Evolutionary conservation across 495 filamentous ascomycete species (phyloP).

Genomic region (Xanthoparmelia taractica): DNA sequence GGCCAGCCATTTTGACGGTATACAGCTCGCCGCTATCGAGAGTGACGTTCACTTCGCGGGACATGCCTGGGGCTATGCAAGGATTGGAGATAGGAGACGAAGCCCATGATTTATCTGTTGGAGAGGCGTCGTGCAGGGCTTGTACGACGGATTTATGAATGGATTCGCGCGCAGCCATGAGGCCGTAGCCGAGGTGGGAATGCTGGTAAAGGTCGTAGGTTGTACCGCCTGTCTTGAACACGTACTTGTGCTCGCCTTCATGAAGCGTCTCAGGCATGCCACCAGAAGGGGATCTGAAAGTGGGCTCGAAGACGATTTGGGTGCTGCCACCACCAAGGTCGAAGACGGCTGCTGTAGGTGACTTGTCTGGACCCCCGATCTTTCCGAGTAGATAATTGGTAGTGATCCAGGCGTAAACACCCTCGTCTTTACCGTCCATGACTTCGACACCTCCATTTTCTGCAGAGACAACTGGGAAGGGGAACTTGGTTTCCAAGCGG

Average conservation of each 20-base stretch:
- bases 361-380: conserved; percentile 86
- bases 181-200: conserved; percentile 92
- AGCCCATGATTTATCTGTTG: conserved; percentile 48
- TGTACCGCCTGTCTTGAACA: conserved; percentile 80
- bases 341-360: conserved; percentile 85
- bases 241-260: conserved; percentile 94
- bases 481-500: conserved; percentile 81
- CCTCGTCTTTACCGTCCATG: conserved; percentile 92
- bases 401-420: conserved; percentile 99
- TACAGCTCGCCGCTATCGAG: conserved; percentile 46
- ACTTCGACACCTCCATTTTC: conserved; percentile 82
- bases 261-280: conserved; percentile 84
- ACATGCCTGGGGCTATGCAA: conserved; percentile 77
- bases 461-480: conserved; percentile 83
- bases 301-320: conserved; percentile 96
- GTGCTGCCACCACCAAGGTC: conserved; percentile 95
- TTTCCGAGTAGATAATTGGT: conserved; percentile 97
- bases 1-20: conserved; percentile 77
- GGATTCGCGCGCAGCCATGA: conserved; percentile 85
- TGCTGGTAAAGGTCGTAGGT: conserved; percentile 96
- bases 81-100: conserved; percentile 68
- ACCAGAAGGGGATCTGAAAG: conserved; percentile 65
- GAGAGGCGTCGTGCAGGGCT: conserved; percentile 32
- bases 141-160: conserved; percentile 68
- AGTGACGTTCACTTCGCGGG: conserved; percentile 57